These are phyloP conservation scores for Penicillium decumbens DNA, from an alignment of 2,329 filamentous ascomycete species.

Conservation along the genomic window DNA sequence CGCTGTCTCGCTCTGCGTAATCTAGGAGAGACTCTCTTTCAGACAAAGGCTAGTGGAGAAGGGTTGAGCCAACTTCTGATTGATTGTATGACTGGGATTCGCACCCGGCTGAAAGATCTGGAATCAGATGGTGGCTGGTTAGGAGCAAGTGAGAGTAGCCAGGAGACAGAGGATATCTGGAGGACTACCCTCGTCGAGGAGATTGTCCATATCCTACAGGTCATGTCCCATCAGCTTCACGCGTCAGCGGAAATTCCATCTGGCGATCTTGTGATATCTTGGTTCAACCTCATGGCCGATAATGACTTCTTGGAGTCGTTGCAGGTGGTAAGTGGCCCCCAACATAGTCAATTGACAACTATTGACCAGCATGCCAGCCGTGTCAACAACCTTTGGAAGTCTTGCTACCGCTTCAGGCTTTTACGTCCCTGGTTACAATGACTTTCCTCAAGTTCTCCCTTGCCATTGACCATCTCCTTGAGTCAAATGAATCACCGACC, in stretches of 20 bases:
- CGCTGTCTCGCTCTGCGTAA: slow-evolving; percentile 22
- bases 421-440: slow-evolving; percentile 67
- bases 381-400: slow-evolving; percentile 39
- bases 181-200: slow-evolving; percentile 62
- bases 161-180: slow-evolving; percentile 60
- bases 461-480: slow-evolving; percentile 51
- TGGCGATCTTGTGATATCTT: slow-evolving; percentile 58
- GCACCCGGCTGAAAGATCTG: slow-evolving; percentile 32
- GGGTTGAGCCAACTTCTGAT: slow-evolving; percentile 27
- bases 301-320: slow-evolving; percentile 67
- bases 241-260: slow-evolving; percentile 55
- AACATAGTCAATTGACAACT: slow-evolving; percentile 46
- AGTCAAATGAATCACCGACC: slow-evolving; percentile 20
- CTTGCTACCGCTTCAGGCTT: slow-evolving; percentile 59
- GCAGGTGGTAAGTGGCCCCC: slow-evolving; percentile 46
- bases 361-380: slow-evolving; percentile 29
- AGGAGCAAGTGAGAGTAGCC: slow-evolving; percentile 47
- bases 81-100: slow-evolving; percentile 35
- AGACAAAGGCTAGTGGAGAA: slow-evolving; percentile 24
- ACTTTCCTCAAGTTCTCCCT: slow-evolving; percentile 66
- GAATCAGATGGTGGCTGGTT: slow-evolving; percentile 43
- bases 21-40: slow-evolving; percentile 31
- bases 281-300: slow-evolving; percentile 69
- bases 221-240: slow-evolving; percentile 67
- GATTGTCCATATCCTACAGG: slow-evolving; percentile 66